Percentiles rank a stretch among this genome's conserved stretches.
phyloP scores from a whole-genome alignment of 352 stramenopile species.

The Phytophthora sp. region DNA sequence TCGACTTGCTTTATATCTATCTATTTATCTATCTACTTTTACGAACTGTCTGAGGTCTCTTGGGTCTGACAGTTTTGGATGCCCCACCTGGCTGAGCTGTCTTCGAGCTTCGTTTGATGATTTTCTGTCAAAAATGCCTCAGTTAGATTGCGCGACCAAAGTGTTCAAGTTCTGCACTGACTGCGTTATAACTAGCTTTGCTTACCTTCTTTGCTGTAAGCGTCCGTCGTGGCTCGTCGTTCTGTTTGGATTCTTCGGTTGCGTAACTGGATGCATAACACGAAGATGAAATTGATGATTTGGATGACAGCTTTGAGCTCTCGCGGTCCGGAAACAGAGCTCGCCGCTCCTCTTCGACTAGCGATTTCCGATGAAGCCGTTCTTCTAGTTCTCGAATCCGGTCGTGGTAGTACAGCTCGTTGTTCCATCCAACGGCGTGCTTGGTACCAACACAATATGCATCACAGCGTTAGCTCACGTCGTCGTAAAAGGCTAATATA shows the following conservation, averaged over 20 bases:
- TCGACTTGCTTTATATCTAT: neutral
- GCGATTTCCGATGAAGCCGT: conserved; percentile 25
- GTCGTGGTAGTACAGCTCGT: conserved; percentile 30
- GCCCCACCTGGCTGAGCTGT: neutral
- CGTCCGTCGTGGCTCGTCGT: conserved; percentile 3
- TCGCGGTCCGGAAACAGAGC: conserved; percentile 24
- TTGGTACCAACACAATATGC: neutral
- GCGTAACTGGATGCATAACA: conserved; percentile 12
- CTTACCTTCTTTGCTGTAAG: conserved; percentile 21
- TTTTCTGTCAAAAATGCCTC: conserved; percentile 5
- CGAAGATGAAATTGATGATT: conserved; percentile 15
- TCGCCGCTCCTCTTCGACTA: conserved; percentile 38
- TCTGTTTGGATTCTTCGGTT: conserved; percentile 2
- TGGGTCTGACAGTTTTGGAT: conserved; percentile 14
- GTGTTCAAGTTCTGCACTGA: too few species aligned
- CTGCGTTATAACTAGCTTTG: neutral
- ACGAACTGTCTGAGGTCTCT: conserved; percentile 5
- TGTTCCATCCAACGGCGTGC: conserved; percentile 10
- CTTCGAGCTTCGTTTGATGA: conserved; percentile 20
- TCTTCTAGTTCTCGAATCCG: conserved; percentile 39
- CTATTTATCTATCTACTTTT: neutral
- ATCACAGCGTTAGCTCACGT: neutral
- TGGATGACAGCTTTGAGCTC: conserved; percentile 9
- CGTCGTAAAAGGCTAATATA: neutral
- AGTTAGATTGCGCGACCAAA: too few species aligned